Percentiles rank a stretch among this genome's conserved stretches.
Evolutionary conservation across 164 flowering plant species (phyloP).

Genomic region (Dillenia turbinata): DNA sequence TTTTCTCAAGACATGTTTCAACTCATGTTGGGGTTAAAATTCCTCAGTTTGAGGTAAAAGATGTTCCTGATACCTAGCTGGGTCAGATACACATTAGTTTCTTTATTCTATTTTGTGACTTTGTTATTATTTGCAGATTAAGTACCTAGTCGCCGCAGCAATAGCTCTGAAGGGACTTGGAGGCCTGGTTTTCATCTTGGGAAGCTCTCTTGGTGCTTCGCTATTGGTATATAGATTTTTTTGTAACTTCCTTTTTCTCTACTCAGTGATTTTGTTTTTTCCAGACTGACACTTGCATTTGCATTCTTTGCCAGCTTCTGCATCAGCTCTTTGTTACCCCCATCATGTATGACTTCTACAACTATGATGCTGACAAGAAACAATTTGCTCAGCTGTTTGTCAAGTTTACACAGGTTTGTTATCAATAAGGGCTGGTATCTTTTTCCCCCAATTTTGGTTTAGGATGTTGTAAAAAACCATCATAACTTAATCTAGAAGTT

Average conservation of each 20-base stretch:
- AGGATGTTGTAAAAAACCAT: no score
- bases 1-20: conserved; percentile 40
- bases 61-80: neutral
- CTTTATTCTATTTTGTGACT: conserved; percentile 8
- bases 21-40: conserved; percentile 38
- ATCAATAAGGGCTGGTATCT: neutral
- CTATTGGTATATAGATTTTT: conserved; percentile 47
- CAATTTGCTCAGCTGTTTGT: conserved; percentile 49
- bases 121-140: conserved; percentile 34
- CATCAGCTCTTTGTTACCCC: conserved; percentile 56
- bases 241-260: neutral
- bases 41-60: conserved; percentile 67
- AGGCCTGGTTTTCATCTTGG: conserved; percentile 64
- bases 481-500: no score
- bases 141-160: conserved; percentile 37
- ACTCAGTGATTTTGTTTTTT: neutral
- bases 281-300: neutral
- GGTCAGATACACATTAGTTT: neutral
- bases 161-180: conserved; percentile 65
- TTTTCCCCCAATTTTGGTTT: no score
- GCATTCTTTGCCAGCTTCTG: conserved; percentile 32
- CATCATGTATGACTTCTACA: conserved; percentile 70
- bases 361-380: conserved; percentile 52
- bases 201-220: conserved; percentile 68
- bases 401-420: conserved; percentile 63